Evolutionary conservation across 768 basidiomycete species (phyloP).

Genomic region (Pilatotrama ljubarskyi): DNA sequence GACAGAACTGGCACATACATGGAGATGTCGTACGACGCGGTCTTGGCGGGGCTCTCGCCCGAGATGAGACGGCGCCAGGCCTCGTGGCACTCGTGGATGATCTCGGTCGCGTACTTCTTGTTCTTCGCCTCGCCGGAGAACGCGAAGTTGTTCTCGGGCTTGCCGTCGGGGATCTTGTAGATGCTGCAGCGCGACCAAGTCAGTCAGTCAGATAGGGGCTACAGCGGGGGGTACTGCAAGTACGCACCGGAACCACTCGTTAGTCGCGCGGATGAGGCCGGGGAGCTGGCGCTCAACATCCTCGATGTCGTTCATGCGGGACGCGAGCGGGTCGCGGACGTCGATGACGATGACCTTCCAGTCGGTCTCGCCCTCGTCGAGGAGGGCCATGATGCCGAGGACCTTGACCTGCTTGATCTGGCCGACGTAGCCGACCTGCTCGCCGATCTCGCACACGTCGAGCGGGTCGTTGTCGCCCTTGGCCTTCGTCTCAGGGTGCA

Average conservation of each 20-base stretch:
- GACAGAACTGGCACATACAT: slow-evolving; percentile 59
- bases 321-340: slow-evolving; percentile 90
- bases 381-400: slow-evolving; percentile 98
- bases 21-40: slow-evolving; percentile 70
- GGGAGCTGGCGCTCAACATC: slow-evolving; percentile 98
- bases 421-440: slow-evolving; percentile 94
- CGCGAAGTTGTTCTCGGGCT: slow-evolving; percentile 97
- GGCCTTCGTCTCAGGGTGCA: slow-evolving; percentile 97
- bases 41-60: slow-evolving; percentile 78
- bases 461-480: slow-evolving; percentile 99
- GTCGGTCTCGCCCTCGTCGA: slow-evolving; percentile 99
- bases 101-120: slow-evolving; percentile 99
- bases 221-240: neutral
- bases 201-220: slow-evolving; percentile 3
- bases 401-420: slow-evolving; percentile 99
- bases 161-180: slow-evolving; percentile 95
- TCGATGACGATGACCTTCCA: slow-evolving; percentile 99
- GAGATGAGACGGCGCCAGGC: slow-evolving; percentile 93
- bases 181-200: slow-evolving; percentile 55
- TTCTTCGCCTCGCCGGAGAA: slow-evolving; percentile 99
- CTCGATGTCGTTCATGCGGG: slow-evolving; percentile 97
- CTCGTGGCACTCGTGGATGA: slow-evolving; percentile 98
- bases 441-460: slow-evolving; percentile 99
- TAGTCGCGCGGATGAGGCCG: slow-evolving; percentile 93
- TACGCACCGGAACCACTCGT: slow-evolving; percentile 94